Conservation (phyloP, 176 grass and related monocot genomes). For the Pharus latifolius region DNA sequence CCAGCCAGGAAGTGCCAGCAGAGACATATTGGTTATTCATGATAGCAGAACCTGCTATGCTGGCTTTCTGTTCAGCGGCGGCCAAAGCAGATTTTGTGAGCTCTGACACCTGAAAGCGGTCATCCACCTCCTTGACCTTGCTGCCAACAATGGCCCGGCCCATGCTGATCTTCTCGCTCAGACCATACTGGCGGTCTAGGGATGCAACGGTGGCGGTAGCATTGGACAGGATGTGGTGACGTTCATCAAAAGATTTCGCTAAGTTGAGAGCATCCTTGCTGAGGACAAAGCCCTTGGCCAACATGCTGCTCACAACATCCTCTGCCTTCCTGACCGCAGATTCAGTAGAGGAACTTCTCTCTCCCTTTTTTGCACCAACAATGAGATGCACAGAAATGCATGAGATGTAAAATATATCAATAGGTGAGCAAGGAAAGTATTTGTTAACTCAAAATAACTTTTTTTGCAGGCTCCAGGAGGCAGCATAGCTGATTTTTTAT, state of each 20-base stretch:
- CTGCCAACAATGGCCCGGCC: slow-evolving; percentile 58
- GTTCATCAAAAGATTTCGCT: slow-evolving; percentile 78
- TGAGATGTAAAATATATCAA: background rate
- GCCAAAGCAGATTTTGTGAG: slow-evolving; percentile 64
- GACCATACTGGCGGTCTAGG: slow-evolving; percentile 66
- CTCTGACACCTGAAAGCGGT: slow-evolving; percentile 71
- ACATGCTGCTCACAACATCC: slow-evolving; percentile 94
- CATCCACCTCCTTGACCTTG: slow-evolving; percentile 83
- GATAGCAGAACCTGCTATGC: slow-evolving; percentile 53
- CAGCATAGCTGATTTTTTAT: background rate
- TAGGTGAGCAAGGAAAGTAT: background rate
- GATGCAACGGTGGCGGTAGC: slow-evolving; percentile 66
- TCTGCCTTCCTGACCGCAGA: slow-evolving; percentile 80
- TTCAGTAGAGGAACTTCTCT: slow-evolving; percentile 13
- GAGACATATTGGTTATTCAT: slow-evolving; percentile 84
- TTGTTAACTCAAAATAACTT: background rate
- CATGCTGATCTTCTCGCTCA: slow-evolving; percentile 72
- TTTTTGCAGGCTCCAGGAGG: background rate
- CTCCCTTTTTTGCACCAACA: slow-evolving; percentile 29
- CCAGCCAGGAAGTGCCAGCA: slow-evolving; percentile 76
- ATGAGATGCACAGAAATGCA: slow-evolving; percentile 8
- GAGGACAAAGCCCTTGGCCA: slow-evolving; percentile 94
- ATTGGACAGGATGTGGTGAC: slow-evolving; percentile 66
- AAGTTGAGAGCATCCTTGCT: slow-evolving; percentile 71
- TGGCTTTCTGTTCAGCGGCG: slow-evolving; percentile 79